These are phyloP conservation scores for Pseudoscleropodium purum DNA, from an alignment of 225 moss, liverwort and hornwort species.

Conservation along the genomic window DNA sequence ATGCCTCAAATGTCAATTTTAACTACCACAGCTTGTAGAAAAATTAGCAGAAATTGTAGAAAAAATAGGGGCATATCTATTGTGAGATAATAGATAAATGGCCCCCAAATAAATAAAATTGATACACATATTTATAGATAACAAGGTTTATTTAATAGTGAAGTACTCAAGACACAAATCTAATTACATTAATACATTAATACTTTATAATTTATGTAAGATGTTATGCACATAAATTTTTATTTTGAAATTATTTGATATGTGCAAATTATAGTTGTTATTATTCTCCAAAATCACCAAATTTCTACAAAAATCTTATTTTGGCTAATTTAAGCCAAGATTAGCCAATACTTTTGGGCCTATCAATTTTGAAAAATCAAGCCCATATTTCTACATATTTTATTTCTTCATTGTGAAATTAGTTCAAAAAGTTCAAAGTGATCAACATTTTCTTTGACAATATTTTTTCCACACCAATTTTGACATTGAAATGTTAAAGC, in stretches of 20 bases:
- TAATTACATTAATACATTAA: neutral
- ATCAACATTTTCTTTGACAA: neutral
- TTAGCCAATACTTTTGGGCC: neutral
- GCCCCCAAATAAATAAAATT: too few species aligned
- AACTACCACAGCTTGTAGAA: too few species aligned
- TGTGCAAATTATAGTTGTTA: neutral
- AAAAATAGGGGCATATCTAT: too few species aligned
- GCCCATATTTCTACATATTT: fast-evolving
- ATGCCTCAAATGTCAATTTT: too few species aligned
- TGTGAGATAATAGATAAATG: too few species aligned
- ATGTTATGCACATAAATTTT: neutral
- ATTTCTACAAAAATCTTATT: too few species aligned
- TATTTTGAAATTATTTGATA: neutral
- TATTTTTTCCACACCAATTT: too few species aligned
- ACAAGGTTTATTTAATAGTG: too few species aligned
- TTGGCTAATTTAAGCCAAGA: too few species aligned
- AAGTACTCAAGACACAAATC: too few species aligned
- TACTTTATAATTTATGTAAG: neutral
- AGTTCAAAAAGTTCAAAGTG: neutral
- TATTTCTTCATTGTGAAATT: fast-evolving
- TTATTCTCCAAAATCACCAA: neutral
- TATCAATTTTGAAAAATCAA: neutral
- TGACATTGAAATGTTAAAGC: fast-evolving
- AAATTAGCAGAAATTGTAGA: too few species aligned
- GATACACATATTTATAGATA: too few species aligned